Conservation (phyloP, 108 stramenopile species). For the Skeletonema costatum region DNA sequence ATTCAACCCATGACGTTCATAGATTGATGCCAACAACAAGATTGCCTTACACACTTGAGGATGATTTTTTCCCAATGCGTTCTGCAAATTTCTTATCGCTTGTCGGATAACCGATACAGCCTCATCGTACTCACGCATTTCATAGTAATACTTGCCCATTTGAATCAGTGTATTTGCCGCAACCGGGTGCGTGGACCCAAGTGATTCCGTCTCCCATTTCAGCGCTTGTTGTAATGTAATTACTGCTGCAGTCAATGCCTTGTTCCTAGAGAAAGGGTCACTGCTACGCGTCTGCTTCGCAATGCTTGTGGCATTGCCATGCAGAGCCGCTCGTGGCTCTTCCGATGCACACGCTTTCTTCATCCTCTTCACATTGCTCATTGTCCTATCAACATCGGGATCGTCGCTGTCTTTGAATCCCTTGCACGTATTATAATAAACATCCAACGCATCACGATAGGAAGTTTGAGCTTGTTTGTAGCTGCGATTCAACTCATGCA, state of each 20-base stretch:
- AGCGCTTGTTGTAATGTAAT: constrained; percentile 22
- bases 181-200: constrained; percentile 39
- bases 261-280: constrained; percentile 4
- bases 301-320: constrained; percentile 16
- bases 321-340: constrained; percentile 22
- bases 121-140: constrained; percentile 40
- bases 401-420: constrained; percentile 30
- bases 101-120: constrained; percentile 36
- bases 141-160: constrained; percentile 42
- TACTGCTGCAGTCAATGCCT: constrained; percentile 30
- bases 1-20: constrained; percentile 35
- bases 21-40: constrained; percentile 34
- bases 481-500: constrained; percentile 37
- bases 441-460: constrained; percentile 37
- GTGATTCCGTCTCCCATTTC: constrained; percentile 17
- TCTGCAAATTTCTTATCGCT: constrained; percentile 20
- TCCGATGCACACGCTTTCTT: constrained; percentile 28
- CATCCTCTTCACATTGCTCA: constrained; percentile 31
- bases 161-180: constrained; percentile 35
- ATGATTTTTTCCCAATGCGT: constrained; percentile 36
- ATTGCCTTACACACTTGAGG: constrained; percentile 37
- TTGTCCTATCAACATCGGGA: constrained; percentile 36
- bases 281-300: constrained; percentile 13
- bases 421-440: constrained; percentile 43
- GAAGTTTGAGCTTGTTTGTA: constrained; percentile 32